A percentile compares a stretch with the other conserved stretches of the same genome.
Conservation (phyloP, 495 filamentous ascomycete genomes). For the Diplogelasinospora grovesii region DNA sequence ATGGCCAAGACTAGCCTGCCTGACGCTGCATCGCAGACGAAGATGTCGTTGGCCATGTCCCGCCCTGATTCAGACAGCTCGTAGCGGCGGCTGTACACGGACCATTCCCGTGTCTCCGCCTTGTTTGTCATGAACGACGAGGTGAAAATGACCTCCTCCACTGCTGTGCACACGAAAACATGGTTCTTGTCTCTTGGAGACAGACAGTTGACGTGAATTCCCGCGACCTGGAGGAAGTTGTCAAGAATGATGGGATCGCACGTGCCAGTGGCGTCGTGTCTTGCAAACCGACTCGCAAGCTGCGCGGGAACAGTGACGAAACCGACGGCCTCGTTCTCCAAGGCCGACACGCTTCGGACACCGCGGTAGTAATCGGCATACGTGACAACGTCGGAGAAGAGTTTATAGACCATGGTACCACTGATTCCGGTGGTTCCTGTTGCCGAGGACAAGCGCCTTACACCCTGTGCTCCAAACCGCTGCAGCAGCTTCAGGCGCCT, state of each 20-base stretch:
- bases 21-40: conserved; percentile 36
- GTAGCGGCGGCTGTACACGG: too few species aligned
- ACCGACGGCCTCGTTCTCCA: conserved; percentile 18
- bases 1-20: conserved; percentile 36
- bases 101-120: too few species aligned
- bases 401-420: too few species aligned
- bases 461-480: too few species aligned
- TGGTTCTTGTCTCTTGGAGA: too few species aligned
- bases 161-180: too few species aligned
- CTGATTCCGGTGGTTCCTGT: too few species aligned
- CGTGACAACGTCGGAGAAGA: conserved; percentile 21
- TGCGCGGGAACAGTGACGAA: conserved; percentile 7
- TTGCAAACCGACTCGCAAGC: not conserved
- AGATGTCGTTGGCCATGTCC: conserved; percentile 37
- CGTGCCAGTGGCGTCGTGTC: conserved; percentile 18
- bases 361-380: conserved; percentile 24
- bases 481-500: too few species aligned
- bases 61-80: too few species aligned
- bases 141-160: too few species aligned
- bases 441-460: too few species aligned
- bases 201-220: conserved; percentile 33
- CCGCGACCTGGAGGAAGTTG: conserved; percentile 30
- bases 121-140: too few species aligned
- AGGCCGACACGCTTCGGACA: conserved; percentile 19
- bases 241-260: conserved; percentile 24